These are phyloP conservation scores for Ophiostoma australiae DNA, from an alignment of 2,329 filamentous ascomycete species.

Conservation along the genomic window DNA sequence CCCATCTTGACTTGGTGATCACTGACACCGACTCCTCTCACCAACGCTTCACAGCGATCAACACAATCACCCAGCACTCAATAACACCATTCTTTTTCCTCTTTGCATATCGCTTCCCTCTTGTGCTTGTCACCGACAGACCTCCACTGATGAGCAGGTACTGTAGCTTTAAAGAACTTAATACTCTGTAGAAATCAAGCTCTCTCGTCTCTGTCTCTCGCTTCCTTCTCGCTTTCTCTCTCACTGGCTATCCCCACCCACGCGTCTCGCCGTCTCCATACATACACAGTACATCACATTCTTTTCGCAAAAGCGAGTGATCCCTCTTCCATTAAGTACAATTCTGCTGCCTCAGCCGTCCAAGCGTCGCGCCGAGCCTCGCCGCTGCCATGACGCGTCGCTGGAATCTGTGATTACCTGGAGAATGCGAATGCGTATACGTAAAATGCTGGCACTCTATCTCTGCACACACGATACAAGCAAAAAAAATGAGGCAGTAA, in stretches of 20 bases:
- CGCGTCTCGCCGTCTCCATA: constrained; percentile 10
- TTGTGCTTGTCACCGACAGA: neutral
- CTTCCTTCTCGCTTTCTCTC: neutral
- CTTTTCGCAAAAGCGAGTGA: neutral
- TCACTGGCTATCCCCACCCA: neutral
- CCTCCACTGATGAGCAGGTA: neutral
- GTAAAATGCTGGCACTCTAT: neutral
- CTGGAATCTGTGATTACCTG: neutral
- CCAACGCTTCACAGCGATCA: neutral
- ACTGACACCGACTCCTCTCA: neutral
- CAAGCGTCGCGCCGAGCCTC: constrained; percentile 8
- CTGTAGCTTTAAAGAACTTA: no score
- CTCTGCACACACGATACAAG: neutral
- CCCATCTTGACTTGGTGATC: neutral
- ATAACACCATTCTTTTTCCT: constrained; percentile 2
- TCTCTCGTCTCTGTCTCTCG: no score
- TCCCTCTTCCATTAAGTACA: neutral
- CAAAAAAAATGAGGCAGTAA: neutral
- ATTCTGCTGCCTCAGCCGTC: neutral
- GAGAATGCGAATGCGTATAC: constrained; percentile 6
- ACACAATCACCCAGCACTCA: neutral
- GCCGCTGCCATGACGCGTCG: constrained; percentile 11
- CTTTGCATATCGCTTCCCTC: neutral
- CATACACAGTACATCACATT: neutral
- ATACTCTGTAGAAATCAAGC: neutral